Base-by-base conservation (phyloP, 768 basidiomycete genomes). In the Pisolithus orientalis region DNA sequence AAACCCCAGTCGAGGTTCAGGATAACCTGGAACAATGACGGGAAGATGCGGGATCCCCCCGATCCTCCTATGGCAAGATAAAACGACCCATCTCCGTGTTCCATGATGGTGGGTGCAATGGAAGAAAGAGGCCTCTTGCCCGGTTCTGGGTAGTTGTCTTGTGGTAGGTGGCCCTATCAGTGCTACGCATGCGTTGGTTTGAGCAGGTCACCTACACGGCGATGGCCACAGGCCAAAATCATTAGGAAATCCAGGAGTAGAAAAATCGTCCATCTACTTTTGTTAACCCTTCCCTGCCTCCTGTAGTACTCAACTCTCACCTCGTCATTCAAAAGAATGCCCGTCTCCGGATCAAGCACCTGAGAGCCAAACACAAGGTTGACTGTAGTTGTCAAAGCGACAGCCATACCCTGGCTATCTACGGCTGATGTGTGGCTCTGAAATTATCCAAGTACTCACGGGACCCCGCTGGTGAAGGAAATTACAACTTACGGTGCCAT, bases 41-140 rank as follows among this genome's bases (percentile, higher is more conserved):
- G 75, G 64, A 95, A 89, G 50, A 98, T 97, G 27, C 85, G 78
- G 4, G 86, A 83, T 27, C 95, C 94, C 7, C 95, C 95, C 0
- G 92, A 84, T 13, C 85, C 95, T 43, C 95, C 95, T 38, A 92
- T 61, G 1, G 83, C 81, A 13, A 85, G 70, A 61, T 81, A 83
- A 55, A 94, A 80, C 0, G 84, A 77, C 6, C 90, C 90, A 57
- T 93, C 79, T 0, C 69, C 64, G 56, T 89, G 60, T 62, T 96
- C 91, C 9, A 97, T 65, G 55, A 98, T 92, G 0, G 82, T 80
- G 0, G 95, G 87, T 2, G 76, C 66, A 0, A 78, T 96, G 1
- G 94, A 96, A 0, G 94, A 96, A 24, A 98, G 68, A 0, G 94
- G 91, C 3, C 93, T 85, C 68, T 97, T 98, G 6, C 87, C 82